Evolutionary conservation across 1,139 yeast genomes (phyloP).

Genomic region (Tardiomyces blankii): DNA sequence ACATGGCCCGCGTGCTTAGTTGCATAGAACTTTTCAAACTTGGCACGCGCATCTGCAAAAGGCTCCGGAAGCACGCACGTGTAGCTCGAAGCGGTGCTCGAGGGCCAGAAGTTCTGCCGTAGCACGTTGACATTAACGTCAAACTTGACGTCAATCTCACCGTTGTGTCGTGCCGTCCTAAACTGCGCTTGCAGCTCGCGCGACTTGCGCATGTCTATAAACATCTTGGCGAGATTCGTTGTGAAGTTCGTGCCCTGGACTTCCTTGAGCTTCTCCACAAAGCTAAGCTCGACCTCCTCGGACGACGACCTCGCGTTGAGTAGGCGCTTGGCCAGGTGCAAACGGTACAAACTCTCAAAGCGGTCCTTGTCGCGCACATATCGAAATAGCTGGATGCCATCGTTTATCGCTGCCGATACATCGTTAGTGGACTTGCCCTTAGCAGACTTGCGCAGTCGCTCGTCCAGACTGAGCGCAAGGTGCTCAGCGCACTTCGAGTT

Average conservation of each 20-base stretch:
- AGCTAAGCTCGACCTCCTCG: conserved; percentile 55
- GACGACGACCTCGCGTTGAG: conserved; percentile 43
- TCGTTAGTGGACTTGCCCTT: conserved; percentile 42
- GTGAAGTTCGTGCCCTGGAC: conserved; percentile 78
- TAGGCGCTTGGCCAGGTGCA: conserved; percentile 76
- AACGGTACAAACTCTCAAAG: conserved; percentile 78
- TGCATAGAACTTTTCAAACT: conserved; percentile 41
- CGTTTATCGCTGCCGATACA: conserved; percentile 43
- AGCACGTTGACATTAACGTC: conserved; percentile 43
- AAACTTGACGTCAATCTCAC: conserved; percentile 11
- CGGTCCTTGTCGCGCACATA: conserved; percentile 76
- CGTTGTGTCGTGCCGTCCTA: conserved; percentile 2
- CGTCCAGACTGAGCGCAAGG: conserved; percentile 68
- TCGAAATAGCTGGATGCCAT: conserved; percentile 51
- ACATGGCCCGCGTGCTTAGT: conserved; percentile 63
- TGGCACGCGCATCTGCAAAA: conserved; percentile 31
- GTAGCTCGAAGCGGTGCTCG: conserved; percentile 40
- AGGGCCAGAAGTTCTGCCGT: conserved; percentile 53
- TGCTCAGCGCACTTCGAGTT: conserved; percentile 56
- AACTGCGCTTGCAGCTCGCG: conserved; percentile 45
- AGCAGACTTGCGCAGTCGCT: conserved; percentile 48
- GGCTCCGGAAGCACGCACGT: conserved; percentile 45
- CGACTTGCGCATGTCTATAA: conserved; percentile 63
- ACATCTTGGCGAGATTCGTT: conserved; percentile 79
- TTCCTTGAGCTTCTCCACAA: conserved; percentile 60